Percentiles rank a stretch among this genome's conserved stretches.
Conservation (phyloP, 1,284 basidiomycete species). For the Phlebopus sp. region DNA sequence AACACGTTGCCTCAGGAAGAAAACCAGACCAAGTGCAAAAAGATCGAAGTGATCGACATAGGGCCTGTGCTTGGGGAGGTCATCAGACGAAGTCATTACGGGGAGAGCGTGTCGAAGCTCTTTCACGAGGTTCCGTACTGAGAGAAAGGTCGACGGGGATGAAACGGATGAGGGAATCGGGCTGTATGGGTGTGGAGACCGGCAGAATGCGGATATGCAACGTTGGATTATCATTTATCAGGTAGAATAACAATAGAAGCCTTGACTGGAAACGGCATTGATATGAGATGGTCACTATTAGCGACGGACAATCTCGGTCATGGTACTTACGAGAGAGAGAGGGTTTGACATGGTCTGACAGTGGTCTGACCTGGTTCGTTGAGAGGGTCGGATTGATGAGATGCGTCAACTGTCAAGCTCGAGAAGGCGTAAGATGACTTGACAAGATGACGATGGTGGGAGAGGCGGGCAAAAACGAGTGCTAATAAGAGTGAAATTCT, state of each 20-base stretch:
- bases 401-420: too few species aligned
- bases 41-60: conserved; percentile 96
- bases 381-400: too few species aligned
- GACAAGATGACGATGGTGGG: neutral
- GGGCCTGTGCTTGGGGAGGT: conserved; percentile 96
- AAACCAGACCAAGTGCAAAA: conserved; percentile 75
- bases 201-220: neutral
- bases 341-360: too few species aligned
- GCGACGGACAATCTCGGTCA: neutral
- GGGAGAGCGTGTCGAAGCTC: conserved; percentile 79
- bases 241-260: neutral
- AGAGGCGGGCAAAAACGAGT: too few species aligned
- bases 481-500: too few species aligned
- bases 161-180: too few species aligned
- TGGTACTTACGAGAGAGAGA: neutral
- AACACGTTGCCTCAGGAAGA: conserved; percentile 93
- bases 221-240: neutral
- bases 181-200: too few species aligned
- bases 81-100: conserved; percentile 87
- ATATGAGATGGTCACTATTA: neutral
- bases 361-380: too few species aligned
- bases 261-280: neutral
- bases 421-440: neutral
- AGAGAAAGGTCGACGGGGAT: conserved; percentile 15
- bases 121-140: conserved; percentile 85